Percentiles rank a stretch among this genome's conserved stretches.
Conservation (phyloP, 257 asterid species). For the Striga asiatica region DNA sequence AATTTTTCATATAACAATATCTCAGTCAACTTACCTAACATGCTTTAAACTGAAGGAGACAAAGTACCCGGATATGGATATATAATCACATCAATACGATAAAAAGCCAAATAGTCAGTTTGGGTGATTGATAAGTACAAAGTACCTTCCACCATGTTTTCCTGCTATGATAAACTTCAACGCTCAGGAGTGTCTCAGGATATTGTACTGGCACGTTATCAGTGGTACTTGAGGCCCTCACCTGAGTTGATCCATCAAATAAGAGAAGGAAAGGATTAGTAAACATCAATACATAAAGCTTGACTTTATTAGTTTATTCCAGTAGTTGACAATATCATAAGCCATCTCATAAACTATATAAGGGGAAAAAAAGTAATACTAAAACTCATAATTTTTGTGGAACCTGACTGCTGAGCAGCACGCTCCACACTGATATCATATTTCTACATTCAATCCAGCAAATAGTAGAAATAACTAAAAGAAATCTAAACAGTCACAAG, state of each 20-base stretch:
- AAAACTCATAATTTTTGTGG: neutral
- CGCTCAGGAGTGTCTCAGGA: slow-evolving; percentile 57
- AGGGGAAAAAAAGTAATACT: neutral
- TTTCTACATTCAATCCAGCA: slow-evolving; percentile 10
- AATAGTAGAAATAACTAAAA: neutral
- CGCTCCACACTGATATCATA: neutral
- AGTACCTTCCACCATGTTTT: slow-evolving; percentile 50
- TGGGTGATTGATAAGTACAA: neutral
- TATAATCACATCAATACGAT: neutral
- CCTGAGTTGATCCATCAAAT: slow-evolving; percentile 32
- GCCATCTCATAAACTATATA: neutral
- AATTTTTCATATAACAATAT: too few relatives aligned
- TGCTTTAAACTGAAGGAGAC: neutral
- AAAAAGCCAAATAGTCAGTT: neutral
- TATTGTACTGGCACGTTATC: slow-evolving; percentile 42
- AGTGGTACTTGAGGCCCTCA: slow-evolving; percentile 32
- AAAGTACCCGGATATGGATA: neutral
- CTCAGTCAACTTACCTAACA: neutral
- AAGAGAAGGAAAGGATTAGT: neutral
- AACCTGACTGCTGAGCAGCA: neutral
- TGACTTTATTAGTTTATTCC: neutral
- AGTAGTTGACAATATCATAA: neutral
- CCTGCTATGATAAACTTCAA: slow-evolving; percentile 77
- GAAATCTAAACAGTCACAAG: too few relatives aligned
- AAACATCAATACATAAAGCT: neutral